These are phyloP conservation scores for Podospora appendiculata DNA, from an alignment of 495 filamentous ascomycete genomes.

Conservation along the genomic window DNA sequence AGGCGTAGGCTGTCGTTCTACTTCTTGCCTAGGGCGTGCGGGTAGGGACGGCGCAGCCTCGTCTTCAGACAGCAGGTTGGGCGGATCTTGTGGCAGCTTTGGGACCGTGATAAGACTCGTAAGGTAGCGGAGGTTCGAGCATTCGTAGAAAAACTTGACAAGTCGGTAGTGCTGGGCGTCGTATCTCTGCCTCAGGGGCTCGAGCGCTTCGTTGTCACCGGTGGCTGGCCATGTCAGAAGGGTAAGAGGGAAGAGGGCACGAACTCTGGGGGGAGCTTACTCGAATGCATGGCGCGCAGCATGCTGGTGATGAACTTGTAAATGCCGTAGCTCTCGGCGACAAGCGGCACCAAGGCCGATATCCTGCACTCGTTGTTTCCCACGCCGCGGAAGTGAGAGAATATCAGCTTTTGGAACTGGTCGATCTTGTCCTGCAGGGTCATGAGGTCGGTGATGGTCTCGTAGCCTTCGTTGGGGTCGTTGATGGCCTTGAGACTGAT, in stretches of 20 bases:
- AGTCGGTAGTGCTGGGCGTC: slow-evolving; percentile 93
- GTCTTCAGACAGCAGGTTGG: slow-evolving; percentile 76
- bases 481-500: slow-evolving; percentile 97
- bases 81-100: slow-evolving; percentile 89
- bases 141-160: slow-evolving; percentile 97
- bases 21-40: slow-evolving; percentile 60
- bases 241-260: slow-evolving; percentile 4
- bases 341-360: slow-evolving; percentile 83
- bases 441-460: slow-evolving; percentile 96
- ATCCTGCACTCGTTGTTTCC: slow-evolving; percentile 96
- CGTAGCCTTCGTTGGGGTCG: slow-evolving; percentile 98
- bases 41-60: slow-evolving; percentile 79
- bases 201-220: slow-evolving; percentile 90
- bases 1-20: slow-evolving; percentile 56
- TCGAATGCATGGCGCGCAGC: slow-evolving; percentile 93
- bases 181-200: slow-evolving; percentile 79
- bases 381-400: slow-evolving; percentile 85
- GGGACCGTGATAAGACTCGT: slow-evolving; percentile 94
- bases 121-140: slow-evolving; percentile 91
- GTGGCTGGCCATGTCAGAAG: slow-evolving; percentile 52
- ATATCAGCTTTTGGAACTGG: slow-evolving; percentile 94
- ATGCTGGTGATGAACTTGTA: slow-evolving; percentile 96
- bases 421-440: slow-evolving; percentile 95
- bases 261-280: slow-evolving; percentile 44
- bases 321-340: slow-evolving; percentile 97